Evolutionary conservation across 192 early-diverging fungal species (phyloP).

Genomic region (Backusella australiensis): DNA sequence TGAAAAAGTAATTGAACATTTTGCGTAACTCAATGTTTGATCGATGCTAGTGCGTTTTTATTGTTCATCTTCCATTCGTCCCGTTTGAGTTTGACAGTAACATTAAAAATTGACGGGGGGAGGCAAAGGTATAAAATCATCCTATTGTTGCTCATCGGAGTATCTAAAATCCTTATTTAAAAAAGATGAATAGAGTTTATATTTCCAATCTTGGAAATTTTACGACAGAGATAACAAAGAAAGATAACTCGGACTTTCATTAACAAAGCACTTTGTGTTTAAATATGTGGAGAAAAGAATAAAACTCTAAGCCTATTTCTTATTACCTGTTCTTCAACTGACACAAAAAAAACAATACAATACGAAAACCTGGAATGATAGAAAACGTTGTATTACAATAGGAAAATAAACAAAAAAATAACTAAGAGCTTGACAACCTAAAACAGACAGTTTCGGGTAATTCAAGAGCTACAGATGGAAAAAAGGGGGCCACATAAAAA

Average conservation of each 20-base stretch:
- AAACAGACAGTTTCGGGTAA: not conserved
- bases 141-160: conserved; percentile 4
- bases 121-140: not conserved
- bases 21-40: not conserved
- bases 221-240: not conserved
- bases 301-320: not conserved
- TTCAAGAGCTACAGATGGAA: not conserved
- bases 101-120: not conserved
- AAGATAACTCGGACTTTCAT: conserved; percentile 2
- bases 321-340: not conserved
- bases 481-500: not conserved
- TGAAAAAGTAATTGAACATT: not conserved
- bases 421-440: not conserved
- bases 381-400: not conserved
- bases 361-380: not conserved
- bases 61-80: not conserved
- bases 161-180: not conserved
- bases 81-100: not conserved
- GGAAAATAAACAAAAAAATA: not conserved
- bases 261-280: not conserved
- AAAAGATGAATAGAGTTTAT: not conserved
- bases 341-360: not conserved
- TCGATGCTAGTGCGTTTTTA: not conserved
- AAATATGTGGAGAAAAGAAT: not conserved
- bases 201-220: not conserved